These are phyloP conservation scores for Papiliotrema nemorosa DNA, from an alignment of 1,284 basidiomycete species.

Conservation along the genomic window DNA sequence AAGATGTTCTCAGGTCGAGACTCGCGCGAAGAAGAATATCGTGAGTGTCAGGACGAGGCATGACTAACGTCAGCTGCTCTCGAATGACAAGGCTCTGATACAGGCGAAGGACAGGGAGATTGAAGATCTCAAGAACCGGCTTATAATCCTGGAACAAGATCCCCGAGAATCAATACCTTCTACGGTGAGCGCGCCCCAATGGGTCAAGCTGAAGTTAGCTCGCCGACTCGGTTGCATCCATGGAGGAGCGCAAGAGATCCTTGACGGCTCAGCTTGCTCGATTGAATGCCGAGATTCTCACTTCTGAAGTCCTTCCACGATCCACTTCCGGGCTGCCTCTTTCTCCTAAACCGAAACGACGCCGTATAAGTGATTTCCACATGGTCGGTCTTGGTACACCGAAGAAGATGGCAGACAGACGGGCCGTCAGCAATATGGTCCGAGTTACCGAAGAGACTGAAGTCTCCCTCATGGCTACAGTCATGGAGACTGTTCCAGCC, in stretches of 20 bases:
- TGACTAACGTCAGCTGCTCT: constrained; percentile 29
- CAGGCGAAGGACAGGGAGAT: constrained; percentile 52
- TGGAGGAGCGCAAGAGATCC: constrained; percentile 42
- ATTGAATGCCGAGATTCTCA: constrained; percentile 47
- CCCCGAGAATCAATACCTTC: constrained; percentile 11
- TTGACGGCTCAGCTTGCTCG: constrained; percentile 38
- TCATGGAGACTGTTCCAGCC: constrained; percentile 13
- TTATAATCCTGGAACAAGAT: too few relatives aligned
- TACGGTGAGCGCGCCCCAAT: constrained; percentile 1
- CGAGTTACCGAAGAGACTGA: constrained; percentile 28
- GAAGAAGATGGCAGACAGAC: constrained; percentile 25
- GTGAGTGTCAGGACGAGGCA: constrained; percentile 27
- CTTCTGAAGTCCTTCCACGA: constrained; percentile 33
- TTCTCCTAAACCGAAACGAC: constrained; percentile 34
- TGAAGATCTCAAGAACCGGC: constrained; percentile 42
- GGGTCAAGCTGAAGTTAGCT: constrained; percentile 26
- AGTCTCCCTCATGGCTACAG: constrained; percentile 15
- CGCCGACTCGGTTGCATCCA: constrained; percentile 37
- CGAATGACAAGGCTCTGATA: constrained; percentile 48
- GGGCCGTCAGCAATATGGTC: constrained; percentile 43
- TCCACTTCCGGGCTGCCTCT: constrained; percentile 14
- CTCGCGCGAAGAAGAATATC: constrained; percentile 55
- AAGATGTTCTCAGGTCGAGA: constrained; percentile 56
- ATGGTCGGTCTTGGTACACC: constrained; percentile 31
- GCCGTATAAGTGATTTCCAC: constrained; percentile 47